Conservation (phyloP, 2,329 filamentous ascomycete species). For the Colletotrichum sp. region DNA sequence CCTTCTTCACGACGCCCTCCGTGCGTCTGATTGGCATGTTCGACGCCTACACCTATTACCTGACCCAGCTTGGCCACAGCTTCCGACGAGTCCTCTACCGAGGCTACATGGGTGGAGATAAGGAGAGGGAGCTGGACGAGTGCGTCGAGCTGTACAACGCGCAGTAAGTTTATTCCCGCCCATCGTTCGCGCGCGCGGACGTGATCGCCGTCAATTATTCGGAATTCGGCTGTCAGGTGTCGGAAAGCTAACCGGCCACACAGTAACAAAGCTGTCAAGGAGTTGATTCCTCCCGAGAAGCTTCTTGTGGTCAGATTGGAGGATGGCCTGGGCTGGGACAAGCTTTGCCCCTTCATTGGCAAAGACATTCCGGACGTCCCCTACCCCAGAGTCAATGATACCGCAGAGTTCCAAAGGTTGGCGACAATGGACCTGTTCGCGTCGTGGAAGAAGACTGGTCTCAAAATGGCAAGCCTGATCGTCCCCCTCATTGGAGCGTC, state of each 20-base stretch:
- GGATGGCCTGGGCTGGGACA: conserved; percentile 38
- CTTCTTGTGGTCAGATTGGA: conserved; percentile 34
- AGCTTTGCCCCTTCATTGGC: conserved; percentile 36
- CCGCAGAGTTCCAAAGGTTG: conserved; percentile 29
- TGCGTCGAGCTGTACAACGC: conserved; percentile 2
- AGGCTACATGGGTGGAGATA: not conserved
- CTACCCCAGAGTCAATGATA: conserved; percentile 33
- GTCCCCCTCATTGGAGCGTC: not conserved
- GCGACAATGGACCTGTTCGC: not conserved
- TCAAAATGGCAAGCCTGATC: not conserved
- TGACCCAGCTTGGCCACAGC: not conserved
- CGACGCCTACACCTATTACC: not conserved
- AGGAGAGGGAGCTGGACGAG: not conserved
- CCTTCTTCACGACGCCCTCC: not conserved
- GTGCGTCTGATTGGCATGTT: not conserved
- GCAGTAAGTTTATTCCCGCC: not conserved
- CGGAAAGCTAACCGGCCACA: not conserved
- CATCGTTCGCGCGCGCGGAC: not conserved
- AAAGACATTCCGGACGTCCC: conserved; percentile 30
- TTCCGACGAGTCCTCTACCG: not conserved
- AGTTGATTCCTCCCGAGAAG: conserved; percentile 28
- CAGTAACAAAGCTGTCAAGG: conserved; percentile 29
- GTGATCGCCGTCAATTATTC: not conserved
- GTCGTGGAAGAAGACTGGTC: not conserved
- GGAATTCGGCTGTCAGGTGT: not conserved